phyloP scores from a whole-genome alignment of 2,329 filamentous ascomycete genomes.

The Microcyclospora tardicrescens region DNA sequence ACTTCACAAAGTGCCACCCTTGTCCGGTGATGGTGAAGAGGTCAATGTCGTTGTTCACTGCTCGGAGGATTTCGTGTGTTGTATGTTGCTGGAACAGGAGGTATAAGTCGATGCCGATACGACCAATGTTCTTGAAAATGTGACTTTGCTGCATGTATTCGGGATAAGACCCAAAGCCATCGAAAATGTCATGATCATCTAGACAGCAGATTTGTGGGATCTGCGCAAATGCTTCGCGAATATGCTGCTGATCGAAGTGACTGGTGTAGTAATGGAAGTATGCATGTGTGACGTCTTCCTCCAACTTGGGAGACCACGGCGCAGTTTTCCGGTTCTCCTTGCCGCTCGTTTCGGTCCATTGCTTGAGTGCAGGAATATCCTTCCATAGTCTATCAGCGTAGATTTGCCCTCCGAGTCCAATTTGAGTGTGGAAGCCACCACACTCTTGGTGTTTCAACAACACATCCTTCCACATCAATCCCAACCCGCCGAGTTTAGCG shows the following conservation, averaged over 20 bases:
- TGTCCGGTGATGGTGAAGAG: slow-evolving; percentile 95
- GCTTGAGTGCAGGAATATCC: slow-evolving; percentile 81
- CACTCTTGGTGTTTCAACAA: slow-evolving; percentile 95
- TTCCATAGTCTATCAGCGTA: slow-evolving; percentile 95
- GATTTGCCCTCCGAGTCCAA: slow-evolving; percentile 87
- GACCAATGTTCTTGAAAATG: slow-evolving; percentile 96
- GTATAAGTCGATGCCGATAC: slow-evolving; percentile 95
- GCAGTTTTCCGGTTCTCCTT: slow-evolving; percentile 86
- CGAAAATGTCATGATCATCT: slow-evolving; percentile 96
- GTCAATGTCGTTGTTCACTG: slow-evolving; percentile 75
- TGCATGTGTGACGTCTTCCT: slow-evolving; percentile 89
- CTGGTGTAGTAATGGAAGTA: slow-evolving; percentile 99
- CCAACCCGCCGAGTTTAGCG: slow-evolving; percentile 71
- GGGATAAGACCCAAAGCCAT: slow-evolving; percentile 92
- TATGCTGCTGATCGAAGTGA: slow-evolving; percentile 91
- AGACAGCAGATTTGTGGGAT: slow-evolving; percentile 89
- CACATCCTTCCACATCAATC: slow-evolving; percentile 98
- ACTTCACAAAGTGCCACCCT: slow-evolving; percentile 98
- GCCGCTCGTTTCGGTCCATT: slow-evolving; percentile 87
- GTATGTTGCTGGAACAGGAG: slow-evolving; percentile 97
- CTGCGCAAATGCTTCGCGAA: slow-evolving; percentile 92
- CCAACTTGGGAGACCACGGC: slow-evolving; percentile 83
- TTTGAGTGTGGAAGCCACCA: slow-evolving; percentile 85
- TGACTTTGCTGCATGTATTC: slow-evolving; percentile 97
- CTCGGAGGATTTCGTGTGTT: slow-evolving; percentile 81